Percentiles rank a stretch among this genome's conserved stretches.
Conservation (phyloP, 1,284 basidiomycete genomes). For the Apiotrichum mycotoxinovorans region DNA sequence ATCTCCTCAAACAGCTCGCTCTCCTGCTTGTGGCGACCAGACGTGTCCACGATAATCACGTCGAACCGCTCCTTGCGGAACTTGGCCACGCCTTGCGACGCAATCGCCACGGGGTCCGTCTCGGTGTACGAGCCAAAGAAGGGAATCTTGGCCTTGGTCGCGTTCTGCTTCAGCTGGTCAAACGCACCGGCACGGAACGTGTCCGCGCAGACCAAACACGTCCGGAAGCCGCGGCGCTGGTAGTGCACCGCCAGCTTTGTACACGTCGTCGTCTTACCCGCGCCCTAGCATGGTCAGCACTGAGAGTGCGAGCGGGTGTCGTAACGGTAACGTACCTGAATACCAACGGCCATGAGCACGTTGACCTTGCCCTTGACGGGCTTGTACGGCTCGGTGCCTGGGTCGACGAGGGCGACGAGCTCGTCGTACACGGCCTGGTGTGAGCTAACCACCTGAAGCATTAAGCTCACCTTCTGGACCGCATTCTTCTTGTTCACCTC, state of each 20-base stretch:
- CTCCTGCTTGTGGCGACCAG: constrained; percentile 96
- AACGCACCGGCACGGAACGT: constrained; percentile 99
- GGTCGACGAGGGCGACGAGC: constrained; percentile 90
- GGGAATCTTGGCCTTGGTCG: constrained; percentile 96
- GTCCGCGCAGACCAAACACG: constrained; percentile 98
- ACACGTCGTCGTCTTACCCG: constrained; percentile 97
- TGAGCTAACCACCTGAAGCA: background rate
- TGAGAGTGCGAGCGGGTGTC: constrained; percentile 42
- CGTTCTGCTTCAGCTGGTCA: constrained; percentile 86
- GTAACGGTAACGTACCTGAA: constrained; percentile 62
- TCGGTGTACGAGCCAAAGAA: constrained; percentile 99
- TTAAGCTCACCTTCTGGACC: constrained; percentile 74
- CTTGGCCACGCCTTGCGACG: constrained; percentile 88
- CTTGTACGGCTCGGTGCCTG: constrained; percentile 89
- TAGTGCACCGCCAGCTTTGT: constrained; percentile 97
- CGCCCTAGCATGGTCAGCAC: constrained; percentile 59
- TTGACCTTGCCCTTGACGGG: constrained; percentile 93
- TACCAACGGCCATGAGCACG: constrained; percentile 96
- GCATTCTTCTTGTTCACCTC: constrained; percentile 78
- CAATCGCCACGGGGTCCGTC: constrained; percentile 94
- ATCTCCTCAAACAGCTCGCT: constrained; percentile 96
- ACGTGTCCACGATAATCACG: constrained; percentile 98
- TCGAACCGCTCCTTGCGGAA: constrained; percentile 99
- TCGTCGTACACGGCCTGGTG: constrained; percentile 91
- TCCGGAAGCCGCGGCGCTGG: constrained; percentile 93